These are phyloP conservation scores for Alternaria sp. DNA, from an alignment of 2,329 filamentous ascomycete genomes.

Conservation along the genomic window DNA sequence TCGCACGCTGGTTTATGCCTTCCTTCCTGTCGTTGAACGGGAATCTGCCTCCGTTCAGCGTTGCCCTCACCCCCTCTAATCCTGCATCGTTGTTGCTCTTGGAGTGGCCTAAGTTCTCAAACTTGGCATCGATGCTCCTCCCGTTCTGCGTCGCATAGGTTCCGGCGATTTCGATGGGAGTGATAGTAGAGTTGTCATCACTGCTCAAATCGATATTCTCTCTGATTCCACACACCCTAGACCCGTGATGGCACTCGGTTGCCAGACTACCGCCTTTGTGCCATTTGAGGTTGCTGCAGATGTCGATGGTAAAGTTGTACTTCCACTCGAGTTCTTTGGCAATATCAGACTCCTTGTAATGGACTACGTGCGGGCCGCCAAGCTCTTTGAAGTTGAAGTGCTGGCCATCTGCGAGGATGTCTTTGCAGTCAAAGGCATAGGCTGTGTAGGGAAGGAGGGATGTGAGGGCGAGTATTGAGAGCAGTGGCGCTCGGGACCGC, in stretches of 20 bases:
- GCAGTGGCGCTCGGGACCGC: conserved; percentile 28
- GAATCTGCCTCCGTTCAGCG: conserved; percentile 66
- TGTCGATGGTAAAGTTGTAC: conserved; percentile 80
- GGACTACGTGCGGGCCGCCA: conserved; percentile 71
- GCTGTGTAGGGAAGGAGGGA: conserved; percentile 35
- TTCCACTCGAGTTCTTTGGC: conserved; percentile 65
- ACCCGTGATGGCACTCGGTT: conserved; percentile 70
- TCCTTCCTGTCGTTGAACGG: conserved; percentile 56
- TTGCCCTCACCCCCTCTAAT: conserved; percentile 74
- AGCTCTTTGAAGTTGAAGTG: conserved; percentile 70
- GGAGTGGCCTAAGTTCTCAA: conserved; percentile 69
- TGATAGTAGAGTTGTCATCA: conserved; percentile 57
- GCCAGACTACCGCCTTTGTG: conserved; percentile 59
- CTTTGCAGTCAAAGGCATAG: conserved; percentile 64
- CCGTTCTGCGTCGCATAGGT: conserved; percentile 63
- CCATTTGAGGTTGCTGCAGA: conserved; percentile 72
- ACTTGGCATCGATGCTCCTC: conserved; percentile 69
- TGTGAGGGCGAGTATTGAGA: conserved; percentile 31
- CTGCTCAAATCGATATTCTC: conserved; percentile 60
- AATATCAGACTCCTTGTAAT: conserved; percentile 55
- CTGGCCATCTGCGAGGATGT: conserved; percentile 64
- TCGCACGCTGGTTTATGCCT: conserved; percentile 68
- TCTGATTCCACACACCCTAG: conserved; percentile 79
- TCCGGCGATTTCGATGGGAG: conserved; percentile 77
- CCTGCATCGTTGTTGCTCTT: conserved; percentile 68